Conservation (phyloP, 192 early-diverging fungal genomes). For the Phlyctochytrium planicorne region DNA sequence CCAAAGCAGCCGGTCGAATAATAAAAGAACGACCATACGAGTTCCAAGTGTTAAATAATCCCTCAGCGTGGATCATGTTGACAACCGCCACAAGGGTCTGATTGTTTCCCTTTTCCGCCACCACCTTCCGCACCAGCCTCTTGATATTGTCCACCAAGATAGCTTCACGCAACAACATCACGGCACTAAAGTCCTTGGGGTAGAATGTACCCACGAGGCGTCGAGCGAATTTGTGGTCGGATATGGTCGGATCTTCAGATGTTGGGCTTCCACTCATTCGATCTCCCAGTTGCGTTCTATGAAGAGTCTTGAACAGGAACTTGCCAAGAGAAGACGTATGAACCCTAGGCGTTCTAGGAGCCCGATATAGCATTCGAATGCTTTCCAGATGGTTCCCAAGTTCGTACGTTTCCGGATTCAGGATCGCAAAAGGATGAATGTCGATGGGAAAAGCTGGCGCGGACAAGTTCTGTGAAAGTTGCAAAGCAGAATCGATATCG, state of each 20-base stretch:
- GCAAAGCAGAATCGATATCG: neutral
- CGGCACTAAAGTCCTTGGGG: neutral
- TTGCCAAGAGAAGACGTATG: neutral
- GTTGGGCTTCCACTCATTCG: too few relatives aligned
- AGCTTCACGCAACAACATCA: neutral
- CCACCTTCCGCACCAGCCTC: neutral
- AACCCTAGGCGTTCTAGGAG: neutral
- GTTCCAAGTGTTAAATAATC: neutral
- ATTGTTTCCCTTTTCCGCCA: too few relatives aligned
- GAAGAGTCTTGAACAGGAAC: neutral
- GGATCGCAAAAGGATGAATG: neutral
- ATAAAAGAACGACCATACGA: neutral
- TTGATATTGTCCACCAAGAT: neutral
- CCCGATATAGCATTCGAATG: neutral
- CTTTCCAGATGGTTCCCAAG: neutral
- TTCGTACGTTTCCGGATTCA: neutral
- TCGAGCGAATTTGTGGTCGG: neutral
- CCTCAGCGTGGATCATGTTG: neutral
- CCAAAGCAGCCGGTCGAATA: too few relatives aligned
- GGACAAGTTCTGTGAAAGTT: neutral
- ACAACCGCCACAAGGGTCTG: neutral
- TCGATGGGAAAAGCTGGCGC: neutral
- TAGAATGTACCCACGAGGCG: neutral
- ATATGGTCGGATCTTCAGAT: neutral
- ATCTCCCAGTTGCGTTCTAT: too few relatives aligned